Conservation (phyloP, 2,329 filamentous ascomycete species). For the Periglandula ipomoeae region DNA sequence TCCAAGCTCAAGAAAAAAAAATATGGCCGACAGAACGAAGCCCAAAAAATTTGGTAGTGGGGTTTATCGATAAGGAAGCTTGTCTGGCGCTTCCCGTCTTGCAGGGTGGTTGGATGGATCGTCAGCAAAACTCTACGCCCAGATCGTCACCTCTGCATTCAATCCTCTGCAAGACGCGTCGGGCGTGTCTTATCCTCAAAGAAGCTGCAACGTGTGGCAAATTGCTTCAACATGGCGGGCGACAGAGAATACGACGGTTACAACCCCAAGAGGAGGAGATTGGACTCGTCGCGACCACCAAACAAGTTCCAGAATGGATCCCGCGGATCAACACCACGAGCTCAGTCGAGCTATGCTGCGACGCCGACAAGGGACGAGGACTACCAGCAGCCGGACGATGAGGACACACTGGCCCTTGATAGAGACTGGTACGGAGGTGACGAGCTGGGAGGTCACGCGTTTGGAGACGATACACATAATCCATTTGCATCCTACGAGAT, state of each 20-base stretch:
- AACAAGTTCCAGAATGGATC: constrained; percentile 23
- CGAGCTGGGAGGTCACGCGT: constrained; percentile 69
- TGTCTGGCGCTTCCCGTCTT: not conserved
- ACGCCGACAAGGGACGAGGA: constrained; percentile 32
- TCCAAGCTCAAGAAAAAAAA: constrained; percentile 1
- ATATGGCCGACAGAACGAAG: not conserved
- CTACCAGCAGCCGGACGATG: constrained; percentile 52
- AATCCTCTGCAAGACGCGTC: not conserved
- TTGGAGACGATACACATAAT: constrained; percentile 89
- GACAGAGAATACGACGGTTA: constrained; percentile 28
- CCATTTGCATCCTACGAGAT: constrained; percentile 74
- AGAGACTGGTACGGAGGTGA: constrained; percentile 90
- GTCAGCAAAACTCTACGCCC: constrained; percentile 12
- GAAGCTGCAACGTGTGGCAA: too few relatives aligned
- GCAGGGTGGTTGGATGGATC: not conserved
- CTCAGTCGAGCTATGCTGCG: constrained; percentile 29
- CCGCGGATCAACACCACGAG: constrained; percentile 24
- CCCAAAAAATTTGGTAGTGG: constrained; percentile 27
- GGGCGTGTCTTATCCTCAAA: not conserved
- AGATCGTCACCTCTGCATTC: constrained; percentile 1
- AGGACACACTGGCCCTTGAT: constrained; percentile 69
- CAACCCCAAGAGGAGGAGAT: constrained; percentile 29
- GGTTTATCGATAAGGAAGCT: constrained; percentile 30
- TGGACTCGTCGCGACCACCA: constrained; percentile 23
- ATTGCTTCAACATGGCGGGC: constrained; percentile 21